phyloP scores from a whole-genome alignment of 1,284 basidiomycete genomes.

The Irpex sp. region DNA sequence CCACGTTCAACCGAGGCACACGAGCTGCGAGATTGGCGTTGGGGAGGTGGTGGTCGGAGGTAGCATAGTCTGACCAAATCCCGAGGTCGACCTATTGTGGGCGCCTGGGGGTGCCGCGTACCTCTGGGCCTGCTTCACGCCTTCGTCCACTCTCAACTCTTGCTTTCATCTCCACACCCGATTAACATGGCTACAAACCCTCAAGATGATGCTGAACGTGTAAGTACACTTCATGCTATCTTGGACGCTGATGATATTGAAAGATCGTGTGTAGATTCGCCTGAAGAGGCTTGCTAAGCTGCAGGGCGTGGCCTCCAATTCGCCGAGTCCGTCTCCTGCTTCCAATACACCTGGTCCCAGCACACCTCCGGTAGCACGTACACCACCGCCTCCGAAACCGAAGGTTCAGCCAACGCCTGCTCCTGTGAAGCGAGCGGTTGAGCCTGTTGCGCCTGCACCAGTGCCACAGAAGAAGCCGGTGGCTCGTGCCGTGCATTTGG shows the following conservation, averaged over 20 bases:
- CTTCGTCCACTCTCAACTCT: neutral
- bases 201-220: conserved; percentile 74
- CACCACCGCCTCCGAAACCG: conserved; percentile 18
- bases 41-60: neutral
- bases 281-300: conserved; percentile 83
- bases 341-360: conserved; percentile 30
- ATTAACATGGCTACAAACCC: conserved; percentile 48
- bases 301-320: conserved; percentile 39
- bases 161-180: neutral
- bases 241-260: neutral
- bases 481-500: conserved; percentile 40
- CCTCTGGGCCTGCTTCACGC: neutral
- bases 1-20: neutral
- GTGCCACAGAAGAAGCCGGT: conserved; percentile 46
- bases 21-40: neutral
- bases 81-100: neutral
- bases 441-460: conserved; percentile 26
- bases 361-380: conserved; percentile 12
- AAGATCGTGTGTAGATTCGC: conserved; percentile 61
- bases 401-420: conserved; percentile 13
- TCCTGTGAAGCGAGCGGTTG: conserved; percentile 24
- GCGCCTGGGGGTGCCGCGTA: neutral
- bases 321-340: conserved; percentile 29
- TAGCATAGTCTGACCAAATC: neutral
- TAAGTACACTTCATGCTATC: conserved; percentile 31